phyloP scores from a whole-genome alignment of 108 stramenopile species.

The Cyclotella kingstonii region DNA sequence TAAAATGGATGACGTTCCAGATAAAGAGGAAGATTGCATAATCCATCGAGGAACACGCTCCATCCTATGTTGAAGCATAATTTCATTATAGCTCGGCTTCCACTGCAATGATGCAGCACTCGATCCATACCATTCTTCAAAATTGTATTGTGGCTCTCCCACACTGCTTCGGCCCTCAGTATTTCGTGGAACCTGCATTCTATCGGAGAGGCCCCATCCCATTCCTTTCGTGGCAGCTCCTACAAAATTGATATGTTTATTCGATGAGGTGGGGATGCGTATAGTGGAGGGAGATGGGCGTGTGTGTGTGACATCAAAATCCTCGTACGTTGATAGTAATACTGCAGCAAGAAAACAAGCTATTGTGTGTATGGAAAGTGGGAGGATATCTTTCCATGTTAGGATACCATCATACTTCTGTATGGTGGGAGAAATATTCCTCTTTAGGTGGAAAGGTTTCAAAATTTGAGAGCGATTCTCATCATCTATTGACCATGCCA shows the following conservation, averaged over 20 bases:
- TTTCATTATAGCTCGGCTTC: constrained; percentile 79
- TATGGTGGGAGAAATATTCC: too few species aligned
- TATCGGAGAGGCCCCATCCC: constrained; percentile 35
- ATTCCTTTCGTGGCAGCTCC: constrained; percentile 43
- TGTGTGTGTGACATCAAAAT: constrained; percentile 47
- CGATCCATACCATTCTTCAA: constrained; percentile 43
- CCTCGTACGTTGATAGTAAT: constrained; percentile 43
- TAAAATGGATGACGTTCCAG: neutral
- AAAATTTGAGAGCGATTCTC: too few species aligned
- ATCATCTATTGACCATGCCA: too few species aligned
- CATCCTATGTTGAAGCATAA: constrained; percentile 67
- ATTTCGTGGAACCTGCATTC: neutral
- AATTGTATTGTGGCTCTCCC: neutral
- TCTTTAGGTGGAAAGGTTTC: too few species aligned
- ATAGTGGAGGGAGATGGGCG: constrained; percentile 41
- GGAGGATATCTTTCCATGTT: constrained; percentile 17
- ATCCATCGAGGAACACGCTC: constrained; percentile 68
- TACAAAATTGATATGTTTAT: constrained; percentile 13
- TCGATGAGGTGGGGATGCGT: constrained; percentile 13
- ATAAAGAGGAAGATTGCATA: neutral
- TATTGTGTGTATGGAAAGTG: constrained; percentile 18
- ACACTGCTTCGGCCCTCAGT: neutral
- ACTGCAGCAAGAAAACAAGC: constrained; percentile 23
- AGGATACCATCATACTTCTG: neutral
- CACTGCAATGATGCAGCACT: constrained; percentile 27